These are phyloP conservation scores for Sordaria brevicollis DNA, from an alignment of 495 filamentous ascomycete species.

Conservation along the genomic window DNA sequence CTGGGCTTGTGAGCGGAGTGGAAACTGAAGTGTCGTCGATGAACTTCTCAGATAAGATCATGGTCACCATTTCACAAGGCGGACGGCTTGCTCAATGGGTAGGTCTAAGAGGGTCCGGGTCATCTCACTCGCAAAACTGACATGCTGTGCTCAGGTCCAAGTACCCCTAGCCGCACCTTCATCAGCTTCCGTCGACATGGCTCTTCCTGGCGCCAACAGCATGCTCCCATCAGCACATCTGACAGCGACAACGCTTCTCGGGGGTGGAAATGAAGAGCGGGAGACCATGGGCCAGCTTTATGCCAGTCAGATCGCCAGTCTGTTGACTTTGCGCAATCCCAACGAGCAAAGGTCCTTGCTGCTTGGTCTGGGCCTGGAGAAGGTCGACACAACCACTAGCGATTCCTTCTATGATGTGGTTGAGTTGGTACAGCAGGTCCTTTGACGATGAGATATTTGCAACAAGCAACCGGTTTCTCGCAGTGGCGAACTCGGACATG, in stretches of 20 bases:
- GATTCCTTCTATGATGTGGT: conserved; percentile 76
- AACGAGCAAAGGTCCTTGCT: conserved; percentile 72
- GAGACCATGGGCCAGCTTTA: conserved; percentile 80
- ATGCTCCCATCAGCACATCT: conserved; percentile 70
- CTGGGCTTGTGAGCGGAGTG: conserved; percentile 53
- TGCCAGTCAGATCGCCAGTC: conserved; percentile 78
- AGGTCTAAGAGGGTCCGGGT: conserved; percentile 13
- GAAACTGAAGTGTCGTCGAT: conserved; percentile 61
- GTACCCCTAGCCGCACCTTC: conserved; percentile 68
- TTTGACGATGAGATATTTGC: conserved; percentile 16
- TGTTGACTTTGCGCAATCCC: conserved; percentile 58
- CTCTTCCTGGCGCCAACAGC: conserved; percentile 40
- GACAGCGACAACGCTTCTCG: conserved; percentile 80
- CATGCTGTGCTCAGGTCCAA: conserved; percentile 53
- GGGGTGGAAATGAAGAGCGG: conserved; percentile 67
- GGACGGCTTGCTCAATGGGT: conserved; percentile 92
- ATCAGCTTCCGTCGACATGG: conserved; percentile 44
- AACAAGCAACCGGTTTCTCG: neutral
- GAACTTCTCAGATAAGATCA: conserved; percentile 82
- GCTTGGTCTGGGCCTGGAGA: conserved; percentile 69
- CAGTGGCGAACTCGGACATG: neutral
- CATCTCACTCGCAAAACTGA: neutral
- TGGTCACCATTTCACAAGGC: conserved; percentile 79
- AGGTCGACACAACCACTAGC: conserved; percentile 43
- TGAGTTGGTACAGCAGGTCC: conserved; percentile 60